Evolutionary conservation across 768 basidiomycete genomes (phyloP), one percentile per base, ranked within the genome.

Genomic region (Auriscalpium orientale): DNA sequence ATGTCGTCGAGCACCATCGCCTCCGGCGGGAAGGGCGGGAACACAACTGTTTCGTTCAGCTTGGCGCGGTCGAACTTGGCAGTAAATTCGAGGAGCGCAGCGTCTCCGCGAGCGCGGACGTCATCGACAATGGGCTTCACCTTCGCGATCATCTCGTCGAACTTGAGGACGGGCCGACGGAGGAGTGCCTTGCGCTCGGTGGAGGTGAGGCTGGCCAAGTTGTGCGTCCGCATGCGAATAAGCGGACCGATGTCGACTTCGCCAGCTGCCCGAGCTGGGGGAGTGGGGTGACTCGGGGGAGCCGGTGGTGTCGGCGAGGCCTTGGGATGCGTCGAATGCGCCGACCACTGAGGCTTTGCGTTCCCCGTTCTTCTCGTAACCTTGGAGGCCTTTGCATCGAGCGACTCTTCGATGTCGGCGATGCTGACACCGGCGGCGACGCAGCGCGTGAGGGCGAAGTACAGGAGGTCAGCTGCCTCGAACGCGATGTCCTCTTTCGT

Each of bases 111-210:
- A 35, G 70, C 69, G 58, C 94, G 85, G 53, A 99, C 92, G 48
- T 86, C 78, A 56, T 91, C 83, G 56, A 98, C 91, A 66, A 99
- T 98, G 36, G 97, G 97, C 67, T 85, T 85, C 63, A 98, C 97
- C 69, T 91, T 92, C 53, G 78, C 76, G 56, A 98, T 91, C 91
- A 97, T 95, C 64, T 91, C 87, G 62, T 83, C 80, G 13, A 83
- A 87, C 68, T 83, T 90, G 64, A 95, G 82, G 44, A 98, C 92
- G 16, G 97, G 97, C 3, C 97, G 87, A 52, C 84, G 84, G 56
- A 97, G 83, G 34, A 98, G 77, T 45, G 77, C 75, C 12, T 77
- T 72, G n/a, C 85, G 84, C 62, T 87, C 81, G 13, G 76, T 71
- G 2, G 74, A 56, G 4, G 79, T 71, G 20, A 75, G 61, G 16